Evolutionary conservation across 2,329 filamentous ascomycete species (phyloP).

Genomic region (Ophiostoma sp.): DNA sequence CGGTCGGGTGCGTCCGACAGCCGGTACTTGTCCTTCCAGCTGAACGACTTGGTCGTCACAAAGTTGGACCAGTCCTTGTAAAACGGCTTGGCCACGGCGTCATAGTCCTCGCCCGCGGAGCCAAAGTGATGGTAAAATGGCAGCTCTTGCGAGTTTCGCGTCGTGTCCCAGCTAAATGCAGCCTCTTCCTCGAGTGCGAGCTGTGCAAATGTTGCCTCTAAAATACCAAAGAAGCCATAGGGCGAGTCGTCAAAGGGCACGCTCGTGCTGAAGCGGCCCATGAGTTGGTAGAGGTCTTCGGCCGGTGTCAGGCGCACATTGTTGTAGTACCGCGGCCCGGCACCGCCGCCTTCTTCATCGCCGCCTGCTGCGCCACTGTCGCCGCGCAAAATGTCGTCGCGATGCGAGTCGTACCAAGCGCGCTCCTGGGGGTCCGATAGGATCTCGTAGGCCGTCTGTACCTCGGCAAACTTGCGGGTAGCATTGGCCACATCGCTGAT

Average conservation of each 20-base stretch:
- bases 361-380: slow-evolving; percentile 37
- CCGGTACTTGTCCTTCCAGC: slow-evolving; percentile 83
- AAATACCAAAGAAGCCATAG: slow-evolving; percentile 76
- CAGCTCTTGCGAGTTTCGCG: slow-evolving; percentile 32
- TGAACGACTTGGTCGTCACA: slow-evolving; percentile 75
- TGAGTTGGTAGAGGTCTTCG: slow-evolving; percentile 70
- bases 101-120: slow-evolving; percentile 65
- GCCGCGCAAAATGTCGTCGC: slow-evolving; percentile 65
- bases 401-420: slow-evolving; percentile 96
- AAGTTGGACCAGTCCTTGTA: slow-evolving; percentile 79
- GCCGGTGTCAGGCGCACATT: slow-evolving; percentile 72
- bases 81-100: slow-evolving; percentile 71
- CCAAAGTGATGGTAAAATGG: slow-evolving; percentile 73
- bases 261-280: slow-evolving; percentile 68
- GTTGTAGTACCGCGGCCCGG: slow-evolving; percentile 42
- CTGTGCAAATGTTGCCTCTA: slow-evolving; percentile 70
- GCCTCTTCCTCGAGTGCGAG: slow-evolving; percentile 74
- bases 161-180: slow-evolving; percentile 65
- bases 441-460: slow-evolving; percentile 93
- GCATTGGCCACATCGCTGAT: slow-evolving; percentile 74
- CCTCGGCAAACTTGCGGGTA: slow-evolving; percentile 80
- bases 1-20: slow-evolving; percentile 84
- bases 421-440: slow-evolving; percentile 92
- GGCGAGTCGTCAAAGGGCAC: slow-evolving; percentile 77
- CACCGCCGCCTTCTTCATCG: slow-evolving; percentile 34